A percentile compares a stretch with the other conserved stretches of the same genome.
These are phyloP conservation scores for Triangularia setosa DNA, from an alignment of 2,329 filamentous ascomycete genomes.

Conservation along the genomic window DNA sequence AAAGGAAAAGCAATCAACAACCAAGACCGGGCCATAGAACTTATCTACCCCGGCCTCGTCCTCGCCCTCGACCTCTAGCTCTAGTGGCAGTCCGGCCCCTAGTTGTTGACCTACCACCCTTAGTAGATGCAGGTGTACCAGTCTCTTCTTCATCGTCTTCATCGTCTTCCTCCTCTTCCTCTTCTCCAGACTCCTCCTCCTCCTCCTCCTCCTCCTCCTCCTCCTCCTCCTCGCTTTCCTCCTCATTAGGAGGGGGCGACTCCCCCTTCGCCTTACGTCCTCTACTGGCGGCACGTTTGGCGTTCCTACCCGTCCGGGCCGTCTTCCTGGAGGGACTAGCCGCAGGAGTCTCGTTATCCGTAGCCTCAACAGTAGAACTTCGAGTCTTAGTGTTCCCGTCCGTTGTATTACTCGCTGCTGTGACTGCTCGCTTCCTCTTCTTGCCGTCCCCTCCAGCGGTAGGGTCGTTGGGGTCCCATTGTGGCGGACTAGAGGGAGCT, in stretches of 20 bases:
- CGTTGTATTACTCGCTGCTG: conserved; percentile 29
- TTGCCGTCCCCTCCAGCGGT: conserved; percentile 28
- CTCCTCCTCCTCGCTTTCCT: conserved; percentile 32
- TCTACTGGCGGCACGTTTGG: conserved; percentile 42
- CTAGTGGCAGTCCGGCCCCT: conserved; percentile 31
- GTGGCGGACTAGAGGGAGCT: conserved; percentile 43
- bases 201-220: conserved; percentile 36
- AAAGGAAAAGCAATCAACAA: background rate
- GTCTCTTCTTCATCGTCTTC: conserved; percentile 35
- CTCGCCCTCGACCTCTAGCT: conserved; percentile 28
- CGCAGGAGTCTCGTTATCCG: conserved; percentile 44
- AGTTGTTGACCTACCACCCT: conserved; percentile 32
- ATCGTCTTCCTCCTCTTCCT: conserved; percentile 35
- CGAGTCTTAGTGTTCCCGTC: conserved; percentile 35
- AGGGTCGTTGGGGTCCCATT: conserved; percentile 34
- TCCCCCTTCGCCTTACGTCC: conserved; percentile 37
- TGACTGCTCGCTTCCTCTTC: conserved; percentile 43
- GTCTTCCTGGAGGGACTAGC: conserved; percentile 38
- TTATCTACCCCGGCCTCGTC: conserved; percentile 30
- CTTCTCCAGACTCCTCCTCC: conserved; percentile 29
- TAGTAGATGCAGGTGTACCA: conserved; percentile 36
- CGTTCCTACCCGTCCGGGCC: conserved; percentile 41
- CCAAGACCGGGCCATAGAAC: background rate
- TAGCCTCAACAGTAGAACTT: conserved; percentile 50
- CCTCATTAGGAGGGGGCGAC: conserved; percentile 33